These are phyloP conservation scores for Thymus quinquecostatus DNA, from an alignment of 257 asterid genomes.

Conservation along the genomic window DNA sequence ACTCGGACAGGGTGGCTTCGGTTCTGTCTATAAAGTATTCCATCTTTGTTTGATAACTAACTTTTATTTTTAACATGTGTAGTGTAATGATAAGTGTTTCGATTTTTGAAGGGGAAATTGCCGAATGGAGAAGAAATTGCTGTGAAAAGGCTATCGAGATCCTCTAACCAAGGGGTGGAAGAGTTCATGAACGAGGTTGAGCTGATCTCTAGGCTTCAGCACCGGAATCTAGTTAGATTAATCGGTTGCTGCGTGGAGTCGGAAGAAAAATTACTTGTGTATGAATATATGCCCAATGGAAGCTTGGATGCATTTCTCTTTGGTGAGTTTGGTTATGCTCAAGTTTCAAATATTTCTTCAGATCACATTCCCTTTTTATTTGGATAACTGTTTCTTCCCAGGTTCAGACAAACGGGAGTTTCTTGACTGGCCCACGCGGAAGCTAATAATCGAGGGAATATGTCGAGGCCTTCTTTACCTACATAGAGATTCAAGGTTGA, in stretches of 20 bases:
- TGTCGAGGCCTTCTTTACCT: slow-evolving; percentile 48
- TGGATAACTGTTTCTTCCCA: not conserved
- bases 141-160: slow-evolving; percentile 44
- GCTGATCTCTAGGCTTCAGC: slow-evolving; percentile 46
- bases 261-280: slow-evolving; percentile 42
- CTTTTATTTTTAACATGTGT: not conserved
- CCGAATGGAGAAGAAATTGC: slow-evolving; percentile 45
- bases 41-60: not conserved
- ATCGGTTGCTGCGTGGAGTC: slow-evolving; percentile 45
- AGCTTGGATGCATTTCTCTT: slow-evolving; percentile 46
- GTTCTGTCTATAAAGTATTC: slow-evolving; percentile 39
- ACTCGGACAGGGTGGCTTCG: slow-evolving; percentile 45
- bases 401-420: slow-evolving; percentile 24
- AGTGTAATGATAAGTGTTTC: not conserved
- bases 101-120: slow-evolving; percentile 37
- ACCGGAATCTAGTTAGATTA: slow-evolving; percentile 46
- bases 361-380: not conserved
- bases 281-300: slow-evolving; percentile 48
- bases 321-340: slow-evolving; percentile 30
- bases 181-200: slow-evolving; percentile 54
- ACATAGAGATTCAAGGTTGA: slow-evolving; percentile 42
- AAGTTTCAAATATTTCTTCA: not conserved
- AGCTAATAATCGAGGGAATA: slow-evolving; percentile 39
- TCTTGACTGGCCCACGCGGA: slow-evolving; percentile 42
- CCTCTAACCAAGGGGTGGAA: slow-evolving; percentile 43